These are phyloP conservation scores for Cadophora malorum DNA, from an alignment of 2,329 filamentous ascomycete genomes.

Conservation along the genomic window DNA sequence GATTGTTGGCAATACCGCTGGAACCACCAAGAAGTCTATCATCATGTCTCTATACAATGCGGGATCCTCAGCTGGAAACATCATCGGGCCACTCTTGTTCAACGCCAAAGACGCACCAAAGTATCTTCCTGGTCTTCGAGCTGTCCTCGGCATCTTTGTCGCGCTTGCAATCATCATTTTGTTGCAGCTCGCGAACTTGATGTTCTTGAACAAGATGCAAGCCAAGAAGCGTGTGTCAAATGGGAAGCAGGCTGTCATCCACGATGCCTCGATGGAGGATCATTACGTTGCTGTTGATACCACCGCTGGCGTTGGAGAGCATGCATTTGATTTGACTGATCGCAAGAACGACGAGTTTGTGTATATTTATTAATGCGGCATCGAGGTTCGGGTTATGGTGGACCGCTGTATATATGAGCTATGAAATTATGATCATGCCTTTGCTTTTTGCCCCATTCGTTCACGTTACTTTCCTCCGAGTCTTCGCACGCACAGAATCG, in stretches of 20 bases:
- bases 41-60: slow-evolving; percentile 70
- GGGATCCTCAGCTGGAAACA: slow-evolving; percentile 67
- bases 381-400: too few relatives aligned
- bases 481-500: not conserved
- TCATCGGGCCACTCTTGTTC: slow-evolving; percentile 71
- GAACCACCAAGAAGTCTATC: slow-evolving; percentile 70
- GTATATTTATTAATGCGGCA: slow-evolving; percentile 57
- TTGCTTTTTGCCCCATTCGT: not conserved
- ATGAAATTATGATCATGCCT: slow-evolving; percentile 1
- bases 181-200: slow-evolving; percentile 60
- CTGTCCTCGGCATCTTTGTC: slow-evolving; percentile 60
- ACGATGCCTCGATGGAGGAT: slow-evolving; percentile 66
- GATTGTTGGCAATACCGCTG: slow-evolving; percentile 73
- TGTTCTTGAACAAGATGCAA: slow-evolving; percentile 63
- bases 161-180: slow-evolving; percentile 59
- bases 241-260: slow-evolving; percentile 65
- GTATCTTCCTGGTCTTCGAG: slow-evolving; percentile 63
- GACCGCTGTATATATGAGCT: not conserved
- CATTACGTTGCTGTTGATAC: slow-evolving; percentile 51
- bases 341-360: slow-evolving; percentile 72
- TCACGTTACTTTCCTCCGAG: too few relatives aligned
- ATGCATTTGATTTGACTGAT: slow-evolving; percentile 68
- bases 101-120: slow-evolving; percentile 60
- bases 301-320: slow-evolving; percentile 51
- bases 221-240: slow-evolving; percentile 59